Evolutionary conservation across 306 rosid genomes (phyloP).

Genomic region (Vicia faba): DNA sequence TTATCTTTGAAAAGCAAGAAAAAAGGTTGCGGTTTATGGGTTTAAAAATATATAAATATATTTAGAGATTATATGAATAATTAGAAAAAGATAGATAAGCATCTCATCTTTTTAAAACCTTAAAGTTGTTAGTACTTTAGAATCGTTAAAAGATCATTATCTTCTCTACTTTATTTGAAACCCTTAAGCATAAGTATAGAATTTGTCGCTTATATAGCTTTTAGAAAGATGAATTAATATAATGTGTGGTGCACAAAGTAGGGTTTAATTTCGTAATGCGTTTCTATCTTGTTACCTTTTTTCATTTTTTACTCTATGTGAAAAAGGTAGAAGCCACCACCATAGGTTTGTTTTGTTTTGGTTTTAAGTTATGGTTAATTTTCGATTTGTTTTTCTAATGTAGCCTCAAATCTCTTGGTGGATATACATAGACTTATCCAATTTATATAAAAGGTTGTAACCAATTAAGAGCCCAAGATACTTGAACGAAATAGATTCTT

Average conservation of each 20-base stretch:
- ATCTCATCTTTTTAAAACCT: constrained; percentile 76
- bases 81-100: constrained; percentile 65
- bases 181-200: constrained; percentile 73
- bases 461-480: no score
- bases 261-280: constrained; percentile 36
- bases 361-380: no score
- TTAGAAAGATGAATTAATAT: constrained; percentile 63
- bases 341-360: no score
- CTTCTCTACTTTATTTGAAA: constrained; percentile 64
- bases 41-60: constrained; percentile 46
- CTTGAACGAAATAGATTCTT: no score
- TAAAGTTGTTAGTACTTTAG: constrained; percentile 83
- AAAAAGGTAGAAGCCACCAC: no score
- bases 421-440: no score
- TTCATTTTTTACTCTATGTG: no score
- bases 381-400: no score
- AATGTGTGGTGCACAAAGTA: constrained; percentile 45
- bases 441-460: no score
- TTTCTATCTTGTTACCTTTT: background rate
- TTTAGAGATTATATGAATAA: constrained; percentile 38
- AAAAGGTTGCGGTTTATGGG: constrained; percentile 60
- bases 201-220: constrained; percentile 79
- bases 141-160: constrained; percentile 85
- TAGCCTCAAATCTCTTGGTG: no score
- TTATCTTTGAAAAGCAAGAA: constrained; percentile 68